Base-by-base conservation (phyloP, 805 yeast species). In the Lachancea quebecensis region DNA sequence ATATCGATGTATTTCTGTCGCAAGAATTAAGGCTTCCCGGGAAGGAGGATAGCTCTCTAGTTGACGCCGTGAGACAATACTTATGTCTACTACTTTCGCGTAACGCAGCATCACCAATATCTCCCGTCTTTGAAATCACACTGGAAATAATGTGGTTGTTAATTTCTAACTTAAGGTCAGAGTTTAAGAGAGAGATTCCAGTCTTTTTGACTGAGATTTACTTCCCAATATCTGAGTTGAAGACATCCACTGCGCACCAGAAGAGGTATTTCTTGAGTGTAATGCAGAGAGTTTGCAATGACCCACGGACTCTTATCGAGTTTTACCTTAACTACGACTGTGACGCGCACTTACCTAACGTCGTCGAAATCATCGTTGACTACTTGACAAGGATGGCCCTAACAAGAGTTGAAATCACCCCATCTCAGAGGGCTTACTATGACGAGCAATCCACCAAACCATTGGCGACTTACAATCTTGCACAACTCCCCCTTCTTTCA, bases 261-360 rank as follows among this genome's bases (percentile, higher is more conserved):
- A 89, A 91, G 62, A 75, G 95, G 60, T 91, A 89, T 57, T 77
- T 91, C 51, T 70, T 95, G 49, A 77, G 83, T 10, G 75, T 91
- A n/a, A 73, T 95, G 21, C 85, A 85, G 55, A 74, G 95, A 53
- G 66, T 93, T 33, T 84, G 95, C 60, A 79, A 80, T 51, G 96
- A 91, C 66, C 95, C 98, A 37, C 75, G 95, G 50, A 82, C 95
- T 15, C 69, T 95, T 50, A 87, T 95, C 47, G 99, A 93, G 67
- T 79, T 93, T 48, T 93, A 91, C 60, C 74, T 93, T 57, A 93
- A 93, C 65, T 95, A 93, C 64, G 99, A 93, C 65, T 93, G 99
- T 70, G 96, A 89, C 61, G 67, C 77, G 2, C 71, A 74, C 15
- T 77, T 82, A 73, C 85, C 93, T 33, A 93, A 93, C 62, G 72